Evolutionary conservation across 495 filamentous ascomycete species (phyloP), one percentile per base, ranked within the genome.

Genomic region (Lophiotrema nucula): DNA sequence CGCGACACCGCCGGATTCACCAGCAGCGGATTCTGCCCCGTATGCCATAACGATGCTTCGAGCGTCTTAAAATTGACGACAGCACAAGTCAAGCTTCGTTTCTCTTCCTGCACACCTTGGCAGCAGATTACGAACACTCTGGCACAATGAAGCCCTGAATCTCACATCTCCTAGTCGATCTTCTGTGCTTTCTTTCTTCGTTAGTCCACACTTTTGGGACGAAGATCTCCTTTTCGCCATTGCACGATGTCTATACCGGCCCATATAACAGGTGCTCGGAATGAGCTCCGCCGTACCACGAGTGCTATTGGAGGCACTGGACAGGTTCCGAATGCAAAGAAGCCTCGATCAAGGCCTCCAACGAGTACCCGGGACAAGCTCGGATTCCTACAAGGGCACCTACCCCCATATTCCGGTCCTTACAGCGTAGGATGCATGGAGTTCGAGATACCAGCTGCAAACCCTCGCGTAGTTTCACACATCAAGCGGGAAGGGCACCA

Each of bases 341-440:
- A 70, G 53, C 70, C 71, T 10, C 68, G 70, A 42, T 50, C 61
- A 4, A 58, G 71, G 8, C 70, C 68, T 2, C 69, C 68, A 26
- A 51, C 61, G 13, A 60, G 61, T 26, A 52, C 65, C 25, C 60
- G 71, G 12, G 71, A 74, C 56, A 65, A 67, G 22, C 28, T 62
- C 15, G 26, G 67, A 12, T 68, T 72, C 56, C 65, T 68, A 8
- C 60, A 65, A 13, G 47, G 67, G 4, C 57, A 63, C 12, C 43
- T 74, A 3, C 72, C 72, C 16, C 59, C 55, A 24, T 72, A 70
- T 31, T 70, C 72, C n/a, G 72, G 72, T 3, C 69, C 72, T 2
- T 74, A 74, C 45, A 62, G 58, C 47, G 69, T 71, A n/a, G 72
- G 64, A 2, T 66, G 62, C 13, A 75, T 75, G 72, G 71, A 72